A percentile compares a stretch with the other conserved stretches of the same genome.
Evolutionary conservation across 2,329 filamentous ascomycete genomes (phyloP).

Genomic region (Neospermospora avenae): DNA sequence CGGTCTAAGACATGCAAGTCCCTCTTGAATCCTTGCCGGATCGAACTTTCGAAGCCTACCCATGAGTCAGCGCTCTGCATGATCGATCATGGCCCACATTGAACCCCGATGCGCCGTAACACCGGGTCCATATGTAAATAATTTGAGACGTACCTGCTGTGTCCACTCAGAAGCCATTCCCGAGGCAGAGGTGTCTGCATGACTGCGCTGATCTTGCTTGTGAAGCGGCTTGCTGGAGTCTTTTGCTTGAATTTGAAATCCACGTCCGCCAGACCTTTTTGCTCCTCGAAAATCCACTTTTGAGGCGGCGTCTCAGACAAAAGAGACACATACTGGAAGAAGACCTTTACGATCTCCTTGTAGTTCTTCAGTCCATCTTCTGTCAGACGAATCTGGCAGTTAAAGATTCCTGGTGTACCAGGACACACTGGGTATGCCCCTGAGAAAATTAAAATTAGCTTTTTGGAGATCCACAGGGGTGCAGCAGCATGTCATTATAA

Average conservation of each 20-base stretch:
- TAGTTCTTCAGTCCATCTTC: slow-evolving; percentile 57
- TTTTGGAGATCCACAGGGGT: neutral
- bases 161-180: slow-evolving; percentile 82
- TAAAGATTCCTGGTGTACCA: slow-evolving; percentile 65
- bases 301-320: slow-evolving; percentile 77
- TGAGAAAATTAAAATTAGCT: slow-evolving; percentile 11
- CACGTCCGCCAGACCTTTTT: slow-evolving; percentile 85
- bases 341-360: slow-evolving; percentile 61
- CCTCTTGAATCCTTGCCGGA: slow-evolving; percentile 68
- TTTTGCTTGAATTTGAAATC: slow-evolving; percentile 96
- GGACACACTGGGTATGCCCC: slow-evolving; percentile 59
- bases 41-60: slow-evolving; percentile 70
- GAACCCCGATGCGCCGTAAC: neutral
- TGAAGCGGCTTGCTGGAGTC: slow-evolving; percentile 83
- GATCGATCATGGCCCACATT: neutral
- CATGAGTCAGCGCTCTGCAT: slow-evolving; percentile 18
- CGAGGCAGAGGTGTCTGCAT: slow-evolving; percentile 91
- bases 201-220: slow-evolving; percentile 75
- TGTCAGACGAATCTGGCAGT: slow-evolving; percentile 61
- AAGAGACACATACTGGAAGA: slow-evolving; percentile 83
- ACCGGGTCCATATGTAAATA: neutral
- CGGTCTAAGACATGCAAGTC: slow-evolving; percentile 69
- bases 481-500: neutral
- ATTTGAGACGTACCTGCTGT: slow-evolving; percentile 48
- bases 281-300: slow-evolving; percentile 92